These are phyloP conservation scores for Termitomyces sp. DNA, from an alignment of 768 basidiomycete genomes.

Conservation along the genomic window DNA sequence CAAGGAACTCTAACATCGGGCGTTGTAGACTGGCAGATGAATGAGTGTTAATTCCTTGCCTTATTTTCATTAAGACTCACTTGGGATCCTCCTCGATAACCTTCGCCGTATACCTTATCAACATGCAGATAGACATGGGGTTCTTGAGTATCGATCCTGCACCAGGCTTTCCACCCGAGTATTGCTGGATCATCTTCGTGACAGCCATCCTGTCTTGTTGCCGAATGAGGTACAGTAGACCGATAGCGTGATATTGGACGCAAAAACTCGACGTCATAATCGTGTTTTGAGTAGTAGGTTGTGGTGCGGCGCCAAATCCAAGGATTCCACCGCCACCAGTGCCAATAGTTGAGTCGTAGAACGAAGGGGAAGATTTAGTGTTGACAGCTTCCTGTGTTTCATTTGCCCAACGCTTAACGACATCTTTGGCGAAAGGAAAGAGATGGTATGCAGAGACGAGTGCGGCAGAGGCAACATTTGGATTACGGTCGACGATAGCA, in stretches of 20 bases:
- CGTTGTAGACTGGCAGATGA: constrained; percentile 63
- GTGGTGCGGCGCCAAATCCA: constrained; percentile 61
- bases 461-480: constrained; percentile 93
- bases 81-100: constrained; percentile 99
- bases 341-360: constrained; percentile 48
- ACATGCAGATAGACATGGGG: constrained; percentile 96
- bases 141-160: constrained; percentile 85
- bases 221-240: constrained; percentile 88
- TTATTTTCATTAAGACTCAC: constrained; percentile 43
- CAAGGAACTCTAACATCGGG: constrained; percentile 90
- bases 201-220: constrained; percentile 99
- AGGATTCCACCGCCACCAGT: constrained; percentile 50
- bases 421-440: constrained; percentile 88
- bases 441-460: constrained; percentile 97
- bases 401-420: constrained; percentile 99
- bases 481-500: constrained; percentile 94
- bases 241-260: constrained; percentile 95
- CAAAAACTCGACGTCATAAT: constrained; percentile 88
- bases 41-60: not conserved
- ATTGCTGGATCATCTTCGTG: constrained; percentile 98
- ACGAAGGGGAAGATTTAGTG: constrained; percentile 71
- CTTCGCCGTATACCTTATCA: constrained; percentile 97
- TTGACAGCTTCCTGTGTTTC: constrained; percentile 96
- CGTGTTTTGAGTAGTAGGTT: constrained; percentile 61
- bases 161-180: constrained; percentile 84